Evolutionary conservation across 2,329 filamentous ascomycete genomes (phyloP).

Genomic region (Periconia sp.): DNA sequence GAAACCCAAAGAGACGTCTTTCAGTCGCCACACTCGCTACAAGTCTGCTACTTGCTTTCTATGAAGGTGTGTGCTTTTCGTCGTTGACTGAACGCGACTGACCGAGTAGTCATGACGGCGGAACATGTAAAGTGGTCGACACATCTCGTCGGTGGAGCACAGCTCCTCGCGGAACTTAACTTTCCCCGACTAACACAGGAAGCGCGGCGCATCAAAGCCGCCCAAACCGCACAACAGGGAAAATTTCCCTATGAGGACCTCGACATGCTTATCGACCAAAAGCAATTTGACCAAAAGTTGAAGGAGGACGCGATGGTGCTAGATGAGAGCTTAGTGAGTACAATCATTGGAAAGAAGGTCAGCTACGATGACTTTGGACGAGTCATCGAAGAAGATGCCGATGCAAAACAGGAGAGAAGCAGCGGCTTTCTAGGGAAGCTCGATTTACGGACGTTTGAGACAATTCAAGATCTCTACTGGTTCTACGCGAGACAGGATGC

Average conservation of each 20-base stretch:
- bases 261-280: constrained; percentile 38
- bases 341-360: constrained; percentile 62
- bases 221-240: constrained; percentile 50
- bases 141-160: constrained; percentile 83
- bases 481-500: constrained; percentile 96
- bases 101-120: constrained; percentile 73
- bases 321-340: constrained; percentile 61
- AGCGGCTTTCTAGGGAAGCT: constrained; percentile 39
- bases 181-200: constrained; percentile 74
- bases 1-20: constrained; percentile 71
- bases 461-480: constrained; percentile 88
- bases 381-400: constrained; percentile 49
- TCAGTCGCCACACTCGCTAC: constrained; percentile 86
- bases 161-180: constrained; percentile 82
- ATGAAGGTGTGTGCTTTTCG: constrained; percentile 60
- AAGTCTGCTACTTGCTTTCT: constrained; percentile 84
- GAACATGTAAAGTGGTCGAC: constrained; percentile 97
- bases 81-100: neutral
- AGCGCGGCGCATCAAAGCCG: constrained; percentile 69
- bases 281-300: constrained; percentile 32
- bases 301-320: constrained; percentile 55
- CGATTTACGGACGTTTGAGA: constrained; percentile 81
- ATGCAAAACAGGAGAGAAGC: constrained; percentile 36
- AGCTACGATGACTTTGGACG: constrained; percentile 65
- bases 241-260: constrained; percentile 38